Base-by-base conservation (phyloP, 805 yeast genomes). In the Candida ovalis region DNA sequence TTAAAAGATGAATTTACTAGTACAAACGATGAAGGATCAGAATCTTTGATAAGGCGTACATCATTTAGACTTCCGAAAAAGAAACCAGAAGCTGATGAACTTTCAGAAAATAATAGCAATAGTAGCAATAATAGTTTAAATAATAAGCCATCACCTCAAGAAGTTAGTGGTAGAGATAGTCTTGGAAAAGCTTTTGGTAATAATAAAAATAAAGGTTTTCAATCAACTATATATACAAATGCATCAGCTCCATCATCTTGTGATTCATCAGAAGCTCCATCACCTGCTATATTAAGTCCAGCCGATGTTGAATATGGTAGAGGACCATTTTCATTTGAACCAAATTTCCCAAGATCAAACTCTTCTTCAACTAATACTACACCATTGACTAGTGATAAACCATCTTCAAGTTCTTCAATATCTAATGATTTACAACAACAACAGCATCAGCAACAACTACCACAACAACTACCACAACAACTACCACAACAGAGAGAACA, bases 31-130 rank as follows among this genome's bases (percentile, higher is more conserved):
- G 32, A 37, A 27, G 52, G 32, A 5, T 22, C 39, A 17, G 47
- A 44, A 4, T 27, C 36, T 18, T 44, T 56, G 6, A 49, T 52
- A 49, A 56, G 62, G 43, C 55, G 62, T n/a, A 60, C 64, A 8
- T 56, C 63, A 1, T 61, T 60, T 42, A 50, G 64, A 42, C 30
- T 57, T 3, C 60, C 62, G 3, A 52, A 55, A 44, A 44, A 61
- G 18, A 43, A 15, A 15, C 17, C 9, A 12, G 33, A 30, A 3
- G 18, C 25, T 19, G 41, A 35, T 10, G 19, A 42, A 15, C 17
- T 17, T 21, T 10, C 42, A 24, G 27, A 35, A 7, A 18, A 18
- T 17, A 9, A 18, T 17, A 9, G 6, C 22, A 35, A 15, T 30
- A 30, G 22, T 21, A 35, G 12, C 10, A 35, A n/a, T 17, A 13